Evolutionary conservation across 768 basidiomycete species (phyloP), one percentile per base, ranked within the genome.

Genomic region (Chalciporus sphaerocephalus): DNA sequence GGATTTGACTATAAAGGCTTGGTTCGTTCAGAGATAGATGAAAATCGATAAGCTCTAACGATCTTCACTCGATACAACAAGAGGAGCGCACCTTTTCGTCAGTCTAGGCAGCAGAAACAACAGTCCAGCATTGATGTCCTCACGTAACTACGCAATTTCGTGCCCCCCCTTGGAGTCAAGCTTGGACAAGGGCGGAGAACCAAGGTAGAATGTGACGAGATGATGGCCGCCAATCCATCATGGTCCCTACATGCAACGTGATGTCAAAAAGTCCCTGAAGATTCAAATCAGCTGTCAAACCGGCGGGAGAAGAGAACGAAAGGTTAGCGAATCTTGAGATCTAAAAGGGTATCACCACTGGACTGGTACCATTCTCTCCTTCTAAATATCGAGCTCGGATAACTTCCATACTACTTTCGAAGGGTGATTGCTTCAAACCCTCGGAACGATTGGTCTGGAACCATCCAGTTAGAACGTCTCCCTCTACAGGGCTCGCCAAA

Each of bases 401-500:
- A 18, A 40, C 58, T 63, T 61, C 61, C 60, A 60, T 61, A 60
- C 53, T 62, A 55, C 53, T 41, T 20, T 44, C 39, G 40, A 48
- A 40, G 54, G 30, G 40, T 25, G 45, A 33, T 42, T 46, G 52
- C 58, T 47, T 56, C 37, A 47, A 44, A 47, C 48, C 57, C 44
- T 42, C 23, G 44, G 39, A 12, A 27, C 17, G 39, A 23, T 22
- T 38, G 15, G 38, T 40, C 6, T 21, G 4, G 24, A 18, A 18
- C 40, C 25, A 17, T 8, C 20, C 23, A 22, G 24, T 4, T 12
- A 20, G 16, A 9, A 11, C 18, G 23, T 17, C 6, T 9, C 38
- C 15, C 30, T 32, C 30, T 32, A n/a, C n/a, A 32, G 30, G 18
- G 6, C 6, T 5, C 36, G 17, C 7, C 36, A 22, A 37, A n/a